Evolutionary conservation across 2,329 filamentous ascomycete species (phyloP), one percentile per base, ranked within the genome.

Genomic region (Sarocladium oryzae): DNA sequence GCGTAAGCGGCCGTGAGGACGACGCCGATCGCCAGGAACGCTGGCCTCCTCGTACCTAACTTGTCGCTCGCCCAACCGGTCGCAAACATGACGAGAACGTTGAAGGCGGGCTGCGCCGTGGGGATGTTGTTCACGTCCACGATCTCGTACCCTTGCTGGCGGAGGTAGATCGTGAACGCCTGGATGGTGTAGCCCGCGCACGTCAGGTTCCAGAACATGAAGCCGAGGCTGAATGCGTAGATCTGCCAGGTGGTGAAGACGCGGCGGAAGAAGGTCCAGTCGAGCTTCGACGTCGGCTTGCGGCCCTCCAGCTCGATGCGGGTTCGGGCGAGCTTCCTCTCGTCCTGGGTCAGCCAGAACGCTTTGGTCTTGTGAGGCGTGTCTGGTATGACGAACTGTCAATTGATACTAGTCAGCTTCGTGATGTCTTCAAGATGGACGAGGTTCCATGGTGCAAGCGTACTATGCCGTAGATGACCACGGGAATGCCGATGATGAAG

Each of bases 241-340:
- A 73, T 63, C 54, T 74, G 70, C 71, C 71, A 74, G 1, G 66
- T 68, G 1, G 55, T 55, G 51, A 68, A 65, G 51, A 73, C 67
- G 51, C 70, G 66, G 43, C 59, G 58, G 50, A 72, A 54, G 18
- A 72, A 64, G 28, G 58, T 56, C 58, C 62, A 63, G 51, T 70
- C 60, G 51, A 70, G 60, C 55, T 67, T 67, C 1, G 66, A 66
- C 2, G 59, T 54, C 2, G 68, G 69, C 45, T 61, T 63, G 46
- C 68, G 64, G 16, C 69, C 70, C 38, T 73, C 70, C 50, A 82
- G 77, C 56, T 86, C 77, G 61, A 92, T 91, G 55, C 86, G 78
- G 41, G 85, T 77, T 13, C 78, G 73, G 55, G 88, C 83, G 35
- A 84, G 76, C 52, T 79, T 72, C 21, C 77, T 76, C 64, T 91